Percentiles rank a stretch among this genome's conserved stretches.
Evolutionary conservation across 1,284 basidiomycete species (phyloP).

Genomic region (Microbotryum silenes-acaulis): DNA sequence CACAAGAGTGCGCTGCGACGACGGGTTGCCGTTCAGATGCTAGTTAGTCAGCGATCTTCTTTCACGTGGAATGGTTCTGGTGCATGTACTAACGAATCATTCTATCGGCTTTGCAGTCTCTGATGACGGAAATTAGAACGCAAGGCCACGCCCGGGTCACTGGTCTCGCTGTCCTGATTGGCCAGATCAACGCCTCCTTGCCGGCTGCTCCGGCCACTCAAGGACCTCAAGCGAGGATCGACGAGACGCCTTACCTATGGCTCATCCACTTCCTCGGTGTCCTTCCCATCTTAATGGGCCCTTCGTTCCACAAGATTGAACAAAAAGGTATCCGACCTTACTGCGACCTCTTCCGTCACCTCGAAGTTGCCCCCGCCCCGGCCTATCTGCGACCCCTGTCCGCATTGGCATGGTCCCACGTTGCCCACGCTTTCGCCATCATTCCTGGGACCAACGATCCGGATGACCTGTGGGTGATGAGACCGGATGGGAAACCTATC

Average conservation of each 20-base stretch:
- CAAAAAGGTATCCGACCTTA: conserved; percentile 18
- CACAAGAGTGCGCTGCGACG: neutral
- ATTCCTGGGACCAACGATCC: neutral
- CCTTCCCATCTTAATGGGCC: conserved; percentile 18
- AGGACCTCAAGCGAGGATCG: neutral
- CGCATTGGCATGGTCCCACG: conserved; percentile 18
- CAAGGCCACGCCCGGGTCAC: neutral
- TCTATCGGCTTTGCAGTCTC: neutral
- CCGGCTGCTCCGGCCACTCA: neutral
- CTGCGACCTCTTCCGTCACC: conserved; percentile 3
- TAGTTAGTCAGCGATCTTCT: neutral
- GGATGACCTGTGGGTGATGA: neutral
- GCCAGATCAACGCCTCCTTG: neutral
- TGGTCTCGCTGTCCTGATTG: neutral
- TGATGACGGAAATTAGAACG: neutral
- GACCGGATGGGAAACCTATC: neutral
- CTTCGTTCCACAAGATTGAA: conserved; percentile 13
- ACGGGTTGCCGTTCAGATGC: neutral
- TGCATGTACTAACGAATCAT: no score
- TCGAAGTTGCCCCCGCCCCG: neutral
- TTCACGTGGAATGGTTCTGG: no score
- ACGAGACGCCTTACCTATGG: neutral
- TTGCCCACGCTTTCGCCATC: conserved; percentile 15
- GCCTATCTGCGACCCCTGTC: neutral
- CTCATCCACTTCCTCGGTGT: conserved; percentile 9